phyloP scores from a whole-genome alignment of 768 basidiomycete species.

The Holtermanniella nyarrowii region DNA sequence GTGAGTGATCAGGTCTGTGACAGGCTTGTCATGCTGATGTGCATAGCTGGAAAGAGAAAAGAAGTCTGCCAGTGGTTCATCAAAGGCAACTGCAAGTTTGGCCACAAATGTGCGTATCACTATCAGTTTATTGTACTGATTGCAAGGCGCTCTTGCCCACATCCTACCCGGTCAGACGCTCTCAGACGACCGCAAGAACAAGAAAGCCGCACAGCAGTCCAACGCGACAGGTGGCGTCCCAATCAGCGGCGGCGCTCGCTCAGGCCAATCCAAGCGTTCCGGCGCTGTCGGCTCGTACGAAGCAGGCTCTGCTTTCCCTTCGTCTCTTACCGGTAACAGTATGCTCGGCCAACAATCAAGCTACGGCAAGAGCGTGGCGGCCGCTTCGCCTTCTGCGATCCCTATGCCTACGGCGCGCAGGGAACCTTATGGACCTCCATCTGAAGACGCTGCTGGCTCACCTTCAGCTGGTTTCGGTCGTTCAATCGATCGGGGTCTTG shows the following conservation, averaged over 20 bases:
- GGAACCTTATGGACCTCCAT: constrained; percentile 33
- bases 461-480: constrained; percentile 25
- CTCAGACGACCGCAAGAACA: constrained; percentile 96
- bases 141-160: constrained; percentile 78
- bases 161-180: constrained; percentile 86
- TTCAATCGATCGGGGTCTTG: constrained; percentile 5
- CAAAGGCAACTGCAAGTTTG: constrained; percentile 82
- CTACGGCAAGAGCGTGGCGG: constrained; percentile 6
- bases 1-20: constrained; percentile 41
- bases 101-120: constrained; percentile 43
- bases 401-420: constrained; percentile 13
- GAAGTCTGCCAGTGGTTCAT: constrained; percentile 48
- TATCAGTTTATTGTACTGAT: constrained; percentile 3
- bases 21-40: constrained; percentile 1
- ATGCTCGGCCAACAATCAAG: neutral
- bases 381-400: constrained; percentile 21
- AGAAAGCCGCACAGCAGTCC: constrained; percentile 44
- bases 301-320: neutral
- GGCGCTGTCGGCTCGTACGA: constrained; percentile 2
- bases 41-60: constrained; percentile 32
- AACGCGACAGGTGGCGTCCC: neutral
- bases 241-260: constrained; percentile 6
- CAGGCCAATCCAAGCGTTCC: constrained; percentile 15
- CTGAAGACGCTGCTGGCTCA: constrained; percentile 17
- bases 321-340: neutral